These are phyloP conservation scores for Rhynchosporium graminicola DNA, from an alignment of 2,329 filamentous ascomycete genomes.

Conservation along the genomic window DNA sequence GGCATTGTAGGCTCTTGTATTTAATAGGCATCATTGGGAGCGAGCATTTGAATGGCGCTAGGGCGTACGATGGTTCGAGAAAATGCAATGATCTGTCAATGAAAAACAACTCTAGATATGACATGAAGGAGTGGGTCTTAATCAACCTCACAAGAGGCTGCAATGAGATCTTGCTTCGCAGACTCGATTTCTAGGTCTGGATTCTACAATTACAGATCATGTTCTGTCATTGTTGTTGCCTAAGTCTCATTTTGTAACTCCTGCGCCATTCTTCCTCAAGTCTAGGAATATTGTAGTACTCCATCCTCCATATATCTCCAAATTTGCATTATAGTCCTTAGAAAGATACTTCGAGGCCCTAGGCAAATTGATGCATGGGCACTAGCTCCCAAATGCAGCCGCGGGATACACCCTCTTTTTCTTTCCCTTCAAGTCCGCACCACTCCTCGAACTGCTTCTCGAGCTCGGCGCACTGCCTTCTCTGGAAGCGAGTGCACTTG, in stretches of 20 bases:
- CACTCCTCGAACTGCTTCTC: conserved; percentile 51
- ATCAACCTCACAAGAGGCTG: too few species aligned
- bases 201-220: neutral
- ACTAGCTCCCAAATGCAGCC: conserved; percentile 55
- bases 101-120: neutral
- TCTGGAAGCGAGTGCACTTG: conserved; percentile 32
- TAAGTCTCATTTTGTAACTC: neutral
- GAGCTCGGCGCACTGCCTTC: conserved; percentile 48
- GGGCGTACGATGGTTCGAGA: conserved; percentile 1
- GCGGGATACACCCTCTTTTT: conserved; percentile 64
- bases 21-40: neutral
- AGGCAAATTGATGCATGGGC: neutral
- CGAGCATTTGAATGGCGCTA: conserved; percentile 11
- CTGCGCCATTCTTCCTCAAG: neutral
- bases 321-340: too few species aligned
- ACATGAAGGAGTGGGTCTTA: too few species aligned
- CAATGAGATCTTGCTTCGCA: neutral
- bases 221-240: too few species aligned
- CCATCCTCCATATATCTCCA: too few species aligned
- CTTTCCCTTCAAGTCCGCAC: conserved; percentile 51
- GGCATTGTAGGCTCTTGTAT: neutral
- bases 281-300: too few species aligned
- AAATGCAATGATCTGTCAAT: neutral
- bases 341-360: too few species aligned
- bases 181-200: neutral